Conservation (phyloP, 371 early-diverging fungal genomes). For the Chytridium lagenaria region DNA sequence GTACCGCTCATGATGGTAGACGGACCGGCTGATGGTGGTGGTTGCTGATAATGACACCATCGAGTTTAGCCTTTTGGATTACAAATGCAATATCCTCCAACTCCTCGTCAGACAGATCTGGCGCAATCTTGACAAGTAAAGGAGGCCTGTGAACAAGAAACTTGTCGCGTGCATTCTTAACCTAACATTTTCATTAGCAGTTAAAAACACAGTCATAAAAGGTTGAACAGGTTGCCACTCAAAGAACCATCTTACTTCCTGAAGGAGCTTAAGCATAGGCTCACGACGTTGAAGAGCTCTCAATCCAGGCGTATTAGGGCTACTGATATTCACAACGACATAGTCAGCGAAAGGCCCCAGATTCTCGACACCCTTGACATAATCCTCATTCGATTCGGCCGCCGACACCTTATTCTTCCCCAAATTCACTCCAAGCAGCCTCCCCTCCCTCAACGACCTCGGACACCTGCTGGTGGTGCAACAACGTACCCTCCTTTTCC, state of each 20-base stretch:
- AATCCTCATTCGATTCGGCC: slow-evolving; percentile 68
- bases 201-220: too few relatives aligned
- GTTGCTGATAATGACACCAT: slow-evolving; percentile 85
- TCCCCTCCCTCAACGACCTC: slow-evolving; percentile 52
- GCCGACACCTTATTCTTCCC: slow-evolving; percentile 82
- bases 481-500: neutral
- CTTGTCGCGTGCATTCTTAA: slow-evolving; percentile 58
- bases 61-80: slow-evolving; percentile 66
- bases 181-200: too few relatives aligned
- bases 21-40: slow-evolving; percentile 82
- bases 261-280: slow-evolving; percentile 67
- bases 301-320: slow-evolving; percentile 84
- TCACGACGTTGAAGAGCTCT: slow-evolving; percentile 69
- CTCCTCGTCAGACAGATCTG: slow-evolving; percentile 74
- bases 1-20: slow-evolving; percentile 52
- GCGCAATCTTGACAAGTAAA: slow-evolving; percentile 83
- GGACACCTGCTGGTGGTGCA: slow-evolving; percentile 24
- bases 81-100: slow-evolving; percentile 73
- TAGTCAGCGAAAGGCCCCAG: slow-evolving; percentile 82
- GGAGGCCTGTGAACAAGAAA: slow-evolving; percentile 64
- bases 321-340: slow-evolving; percentile 80
- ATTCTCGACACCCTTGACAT: slow-evolving; percentile 68
- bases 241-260: slow-evolving; percentile 53
- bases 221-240: too few relatives aligned
- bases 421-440: slow-evolving; percentile 78